A percentile compares a stretch with the other conserved stretches of the same genome.
These are phyloP conservation scores for Pyronema omphalodes DNA, from an alignment of 495 filamentous ascomycete species.

Conservation along the genomic window DNA sequence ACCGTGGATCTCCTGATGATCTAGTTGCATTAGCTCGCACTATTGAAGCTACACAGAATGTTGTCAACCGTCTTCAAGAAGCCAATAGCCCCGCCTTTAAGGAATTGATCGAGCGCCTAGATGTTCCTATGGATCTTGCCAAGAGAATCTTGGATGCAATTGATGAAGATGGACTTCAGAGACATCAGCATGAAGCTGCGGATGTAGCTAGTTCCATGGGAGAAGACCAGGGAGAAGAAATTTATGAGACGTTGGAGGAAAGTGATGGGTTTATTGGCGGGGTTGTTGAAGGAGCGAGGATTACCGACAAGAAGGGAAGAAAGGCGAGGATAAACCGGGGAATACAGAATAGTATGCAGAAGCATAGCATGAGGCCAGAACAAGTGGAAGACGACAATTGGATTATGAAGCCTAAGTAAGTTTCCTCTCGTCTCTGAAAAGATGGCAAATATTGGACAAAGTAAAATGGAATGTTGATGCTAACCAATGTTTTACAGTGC, in stretches of 20 bases:
- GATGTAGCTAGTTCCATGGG: constrained; percentile 48
- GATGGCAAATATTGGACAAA: neutral
- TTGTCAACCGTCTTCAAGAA: constrained; percentile 34
- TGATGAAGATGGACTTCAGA: constrained; percentile 76
- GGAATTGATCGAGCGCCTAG: constrained; percentile 27
- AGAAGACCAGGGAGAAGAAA: constrained; percentile 37
- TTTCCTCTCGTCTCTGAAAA: neutral
- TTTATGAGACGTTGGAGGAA: constrained; percentile 40
- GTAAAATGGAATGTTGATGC: too few relatives aligned
- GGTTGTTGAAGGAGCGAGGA: constrained; percentile 30
- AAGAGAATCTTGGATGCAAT: constrained; percentile 55
- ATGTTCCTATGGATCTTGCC: constrained; percentile 50
- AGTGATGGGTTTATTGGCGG: constrained; percentile 29
- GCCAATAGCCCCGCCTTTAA: neutral
- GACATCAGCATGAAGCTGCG: constrained; percentile 60
- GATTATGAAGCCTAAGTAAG: constrained; percentile 56
- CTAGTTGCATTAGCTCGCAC: constrained; percentile 65
- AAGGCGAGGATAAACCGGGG: constrained; percentile 3
- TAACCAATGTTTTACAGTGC: neutral
- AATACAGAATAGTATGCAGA: neutral
- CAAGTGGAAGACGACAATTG: constrained; percentile 48
- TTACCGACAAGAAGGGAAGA: constrained; percentile 27
- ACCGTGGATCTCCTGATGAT: constrained; percentile 87
- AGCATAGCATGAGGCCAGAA: constrained; percentile 23
- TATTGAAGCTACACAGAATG: constrained; percentile 55